These are phyloP conservation scores for Aspergillus udagawae DNA, from an alignment of 2,329 filamentous ascomycete genomes.

Conservation along the genomic window DNA sequence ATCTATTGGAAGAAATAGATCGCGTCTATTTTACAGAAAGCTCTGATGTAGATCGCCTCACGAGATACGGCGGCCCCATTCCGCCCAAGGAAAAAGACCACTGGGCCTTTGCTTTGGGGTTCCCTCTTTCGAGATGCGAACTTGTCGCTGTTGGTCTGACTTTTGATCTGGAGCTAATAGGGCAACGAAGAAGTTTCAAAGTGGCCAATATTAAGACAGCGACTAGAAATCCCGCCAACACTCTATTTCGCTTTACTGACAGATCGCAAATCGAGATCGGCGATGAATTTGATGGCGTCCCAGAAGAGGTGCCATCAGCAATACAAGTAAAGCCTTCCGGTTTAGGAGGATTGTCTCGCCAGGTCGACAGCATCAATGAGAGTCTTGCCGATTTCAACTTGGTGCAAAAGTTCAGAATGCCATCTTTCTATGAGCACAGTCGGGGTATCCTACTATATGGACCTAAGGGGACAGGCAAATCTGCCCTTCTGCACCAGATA, in stretches of 20 bases:
- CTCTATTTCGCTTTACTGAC: constrained; percentile 34
- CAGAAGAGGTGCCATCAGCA: constrained; percentile 9
- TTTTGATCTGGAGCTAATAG: constrained; percentile 60
- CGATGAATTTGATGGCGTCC: constrained; percentile 14
- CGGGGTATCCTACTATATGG: constrained; percentile 73
- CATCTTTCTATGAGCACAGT: constrained; percentile 38
- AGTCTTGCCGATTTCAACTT: constrained; percentile 57
- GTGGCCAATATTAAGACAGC: constrained; percentile 53
- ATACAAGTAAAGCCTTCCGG: constrained; percentile 40
- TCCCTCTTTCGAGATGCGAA: constrained; percentile 54
- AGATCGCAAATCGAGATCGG: constrained; percentile 32
- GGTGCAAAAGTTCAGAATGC: constrained; percentile 32
- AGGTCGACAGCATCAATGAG: constrained; percentile 63
- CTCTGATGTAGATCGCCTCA: constrained; percentile 39
- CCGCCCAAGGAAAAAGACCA: constrained; percentile 34
- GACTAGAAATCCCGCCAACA: constrained; percentile 34
- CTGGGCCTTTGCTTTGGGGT: constrained; percentile 49
- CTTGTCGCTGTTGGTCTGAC: constrained; percentile 66
- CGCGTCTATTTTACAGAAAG: constrained; percentile 60
- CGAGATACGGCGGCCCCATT: constrained; percentile 34
- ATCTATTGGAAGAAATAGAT: constrained; percentile 51
- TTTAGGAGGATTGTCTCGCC: constrained; percentile 65
- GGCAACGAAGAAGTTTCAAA: constrained; percentile 59
- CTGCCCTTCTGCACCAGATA: constrained; percentile 65
- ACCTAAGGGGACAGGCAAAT: constrained; percentile 80